Evolutionary conservation across 2,329 filamentous ascomycete species (phyloP).

Genomic region (Bipolaris zeicola): DNA sequence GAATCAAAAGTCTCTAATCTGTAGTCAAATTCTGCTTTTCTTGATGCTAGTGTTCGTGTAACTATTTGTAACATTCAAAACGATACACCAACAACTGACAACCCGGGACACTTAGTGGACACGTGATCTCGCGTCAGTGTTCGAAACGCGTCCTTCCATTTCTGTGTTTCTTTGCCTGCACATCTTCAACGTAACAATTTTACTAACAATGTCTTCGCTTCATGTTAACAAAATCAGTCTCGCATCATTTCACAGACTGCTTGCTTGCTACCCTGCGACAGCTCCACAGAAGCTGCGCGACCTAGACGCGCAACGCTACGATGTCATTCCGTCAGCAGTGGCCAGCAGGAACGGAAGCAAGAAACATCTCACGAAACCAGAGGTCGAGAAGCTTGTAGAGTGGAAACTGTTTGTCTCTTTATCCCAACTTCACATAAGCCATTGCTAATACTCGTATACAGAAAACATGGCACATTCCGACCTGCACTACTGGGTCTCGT

Average conservation of each 20-base stretch:
- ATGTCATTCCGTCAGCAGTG: slow-evolving; percentile 32
- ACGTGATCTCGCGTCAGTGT: slow-evolving; percentile 12
- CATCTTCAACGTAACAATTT: slow-evolving; percentile 3
- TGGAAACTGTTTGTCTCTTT: slow-evolving; percentile 45
- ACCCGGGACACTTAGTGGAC: not conserved
- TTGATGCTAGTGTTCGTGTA: too few species aligned
- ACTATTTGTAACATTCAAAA: not conserved
- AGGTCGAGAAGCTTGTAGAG: slow-evolving; percentile 45
- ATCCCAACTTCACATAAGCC: too few species aligned
- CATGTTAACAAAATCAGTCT: slow-evolving; percentile 25
- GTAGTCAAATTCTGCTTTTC: not conserved
- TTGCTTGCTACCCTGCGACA: slow-evolving; percentile 34
- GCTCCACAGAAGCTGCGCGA: slow-evolving; percentile 37
- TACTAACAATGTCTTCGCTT: slow-evolving; percentile 10
- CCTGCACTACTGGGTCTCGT: slow-evolving; percentile 54
- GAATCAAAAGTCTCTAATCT: not conserved
- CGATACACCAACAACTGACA: not conserved
- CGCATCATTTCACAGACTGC: slow-evolving; percentile 22
- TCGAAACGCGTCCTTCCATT: slow-evolving; percentile 1
- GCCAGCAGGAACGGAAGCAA: slow-evolving; percentile 15
- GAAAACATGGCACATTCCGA: slow-evolving; percentile 59
- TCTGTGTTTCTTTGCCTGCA: not conserved
- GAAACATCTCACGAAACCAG: slow-evolving; percentile 30
- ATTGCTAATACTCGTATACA: slow-evolving; percentile 19
- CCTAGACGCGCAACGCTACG: slow-evolving; percentile 43